Evolutionary conservation across 129 eudicot genomes (phyloP).

Genomic region (carrot (Daucus carota)): DNA sequence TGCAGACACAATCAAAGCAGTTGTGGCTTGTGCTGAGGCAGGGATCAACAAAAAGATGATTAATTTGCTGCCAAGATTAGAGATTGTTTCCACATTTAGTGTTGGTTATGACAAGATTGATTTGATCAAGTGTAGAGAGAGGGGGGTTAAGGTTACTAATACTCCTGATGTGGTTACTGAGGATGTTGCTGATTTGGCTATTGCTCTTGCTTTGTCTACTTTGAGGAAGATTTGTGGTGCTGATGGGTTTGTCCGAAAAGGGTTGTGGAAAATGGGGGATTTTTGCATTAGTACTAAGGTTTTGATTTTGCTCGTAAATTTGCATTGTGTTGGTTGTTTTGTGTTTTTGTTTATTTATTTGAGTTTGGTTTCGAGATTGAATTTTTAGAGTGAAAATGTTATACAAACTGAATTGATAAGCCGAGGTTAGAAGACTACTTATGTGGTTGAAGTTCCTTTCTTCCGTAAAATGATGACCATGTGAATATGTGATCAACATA

Average conservation of each 20-base stretch:
- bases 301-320: background rate
- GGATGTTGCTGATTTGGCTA: constrained; percentile 33
- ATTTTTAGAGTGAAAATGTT: background rate
- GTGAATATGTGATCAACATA: background rate
- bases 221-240: constrained; percentile 21
- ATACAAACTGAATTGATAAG: background rate
- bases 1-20: constrained; percentile 13
- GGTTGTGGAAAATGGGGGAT: constrained; percentile 24
- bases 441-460: background rate
- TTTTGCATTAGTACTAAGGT: constrained; percentile 22
- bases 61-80: constrained; percentile 47
- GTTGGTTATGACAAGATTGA: constrained; percentile 28
- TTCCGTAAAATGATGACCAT: background rate
- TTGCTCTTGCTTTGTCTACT: constrained; percentile 24
- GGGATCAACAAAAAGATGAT: constrained; percentile 31
- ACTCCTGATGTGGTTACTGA: constrained; percentile 34
- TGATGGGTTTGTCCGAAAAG: constrained; percentile 26
- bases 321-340: background rate
- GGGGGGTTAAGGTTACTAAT: constrained; percentile 31
- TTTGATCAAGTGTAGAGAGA: constrained; percentile 25
- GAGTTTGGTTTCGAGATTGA: background rate
- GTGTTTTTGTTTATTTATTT: background rate
- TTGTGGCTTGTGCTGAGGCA: constrained; percentile 9
- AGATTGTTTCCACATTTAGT: constrained; percentile 34
- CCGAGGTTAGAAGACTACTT: background rate